These are phyloP conservation scores for Diaporthe nobilis DNA, from an alignment of 2,329 filamentous ascomycete species.

Conservation along the genomic window DNA sequence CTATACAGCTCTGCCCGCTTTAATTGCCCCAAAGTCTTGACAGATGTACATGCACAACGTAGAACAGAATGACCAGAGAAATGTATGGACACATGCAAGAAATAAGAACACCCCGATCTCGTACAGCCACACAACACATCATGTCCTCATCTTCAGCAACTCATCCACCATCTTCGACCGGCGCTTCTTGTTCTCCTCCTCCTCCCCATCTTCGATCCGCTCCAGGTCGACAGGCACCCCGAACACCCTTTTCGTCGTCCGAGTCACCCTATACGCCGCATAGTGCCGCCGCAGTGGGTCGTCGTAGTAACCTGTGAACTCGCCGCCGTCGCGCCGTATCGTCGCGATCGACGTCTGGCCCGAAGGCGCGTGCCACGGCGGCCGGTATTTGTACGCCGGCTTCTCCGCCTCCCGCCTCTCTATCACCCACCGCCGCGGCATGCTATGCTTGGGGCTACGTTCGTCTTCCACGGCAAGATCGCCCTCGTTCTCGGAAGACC, in stretches of 20 bases:
- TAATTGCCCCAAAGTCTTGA: background rate
- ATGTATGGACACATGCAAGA: background rate
- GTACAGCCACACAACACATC: background rate
- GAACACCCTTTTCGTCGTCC: background rate
- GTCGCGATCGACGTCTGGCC: background rate
- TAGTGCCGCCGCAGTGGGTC: background rate
- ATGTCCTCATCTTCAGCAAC: constrained; percentile 32
- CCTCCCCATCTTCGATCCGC: too few species aligned
- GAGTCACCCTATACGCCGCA: constrained; percentile 33
- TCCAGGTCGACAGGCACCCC: constrained; percentile 30
- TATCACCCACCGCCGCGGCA: background rate
- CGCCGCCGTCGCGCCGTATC: constrained; percentile 29
- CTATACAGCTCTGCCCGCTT: background rate
- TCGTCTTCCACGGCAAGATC: background rate
- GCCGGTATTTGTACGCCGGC: constrained; percentile 39
- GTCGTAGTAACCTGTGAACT: constrained; percentile 42
- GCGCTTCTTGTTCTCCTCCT: background rate
- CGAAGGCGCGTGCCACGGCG: constrained; percentile 4
- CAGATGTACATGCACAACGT: background rate
- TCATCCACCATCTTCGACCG: constrained; percentile 4
- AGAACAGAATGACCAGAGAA: background rate
- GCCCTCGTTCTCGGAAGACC: background rate
- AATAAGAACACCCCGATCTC: background rate
- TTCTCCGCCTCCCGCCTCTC: constrained; percentile 40
- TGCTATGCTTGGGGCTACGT: too few species aligned